Evolutionary conservation across 306 rosid species (phyloP).

Genomic region (Castanopsis chinensis): DNA sequence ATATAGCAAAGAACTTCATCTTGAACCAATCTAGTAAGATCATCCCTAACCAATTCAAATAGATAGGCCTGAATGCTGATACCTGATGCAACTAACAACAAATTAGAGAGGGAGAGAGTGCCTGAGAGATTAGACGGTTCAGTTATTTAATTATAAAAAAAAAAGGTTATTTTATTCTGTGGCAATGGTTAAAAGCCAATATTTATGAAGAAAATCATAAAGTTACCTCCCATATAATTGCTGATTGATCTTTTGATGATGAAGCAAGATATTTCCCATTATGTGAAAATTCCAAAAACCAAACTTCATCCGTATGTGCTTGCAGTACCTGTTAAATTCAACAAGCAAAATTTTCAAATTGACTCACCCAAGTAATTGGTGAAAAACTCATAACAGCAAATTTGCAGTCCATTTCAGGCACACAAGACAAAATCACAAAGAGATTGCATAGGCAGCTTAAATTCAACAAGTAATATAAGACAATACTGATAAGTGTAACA

Average conservation of each 20-base stretch:
- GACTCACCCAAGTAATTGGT: background rate
- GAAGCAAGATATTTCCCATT: constrained; percentile 51
- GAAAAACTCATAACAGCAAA: background rate
- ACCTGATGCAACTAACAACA: no score
- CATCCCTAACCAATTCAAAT: no score
- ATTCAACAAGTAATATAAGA: background rate
- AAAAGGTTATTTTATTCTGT: background rate
- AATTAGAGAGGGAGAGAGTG: background rate
- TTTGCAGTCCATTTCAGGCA: background rate
- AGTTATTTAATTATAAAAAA: background rate
- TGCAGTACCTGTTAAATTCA: constrained; percentile 37
- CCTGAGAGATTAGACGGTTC: background rate
- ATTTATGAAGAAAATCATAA: background rate
- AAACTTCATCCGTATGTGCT: constrained; percentile 51
- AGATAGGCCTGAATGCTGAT: no score
- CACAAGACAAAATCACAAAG: background rate
- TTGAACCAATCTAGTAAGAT: no score
- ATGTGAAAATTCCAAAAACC: constrained; percentile 58
- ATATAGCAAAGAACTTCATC: no score
- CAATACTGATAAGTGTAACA: background rate
- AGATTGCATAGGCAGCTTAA: constrained; percentile 1
- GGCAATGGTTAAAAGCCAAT: background rate
- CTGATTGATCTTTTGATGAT: constrained; percentile 45
- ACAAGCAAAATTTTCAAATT: background rate
- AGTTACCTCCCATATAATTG: constrained; percentile 62